Evolutionary conservation across 768 basidiomycete species (phyloP).

Genomic region (Mrakia frigida): DNA sequence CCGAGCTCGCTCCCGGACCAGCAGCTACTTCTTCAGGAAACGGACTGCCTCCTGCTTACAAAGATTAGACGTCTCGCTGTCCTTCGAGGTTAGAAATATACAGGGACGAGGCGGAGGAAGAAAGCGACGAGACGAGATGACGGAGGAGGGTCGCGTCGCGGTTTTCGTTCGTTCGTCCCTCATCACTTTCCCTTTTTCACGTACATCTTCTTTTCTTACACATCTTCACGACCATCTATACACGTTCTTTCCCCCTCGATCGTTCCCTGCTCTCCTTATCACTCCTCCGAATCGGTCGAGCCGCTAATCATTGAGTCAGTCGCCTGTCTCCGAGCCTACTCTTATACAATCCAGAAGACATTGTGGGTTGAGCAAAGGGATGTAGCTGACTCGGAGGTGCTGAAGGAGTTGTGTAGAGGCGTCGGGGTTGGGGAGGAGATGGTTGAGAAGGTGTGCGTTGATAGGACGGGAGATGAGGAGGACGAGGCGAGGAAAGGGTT

Average conservation of each 20-base stretch:
- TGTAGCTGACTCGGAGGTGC: conserved; percentile 32
- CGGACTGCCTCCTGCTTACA: neutral
- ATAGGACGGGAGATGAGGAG: conserved; percentile 31
- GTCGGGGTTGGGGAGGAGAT: conserved; percentile 32
- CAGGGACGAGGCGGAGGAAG: no score
- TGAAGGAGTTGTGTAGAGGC: conserved; percentile 32
- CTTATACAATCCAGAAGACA: conserved; percentile 36
- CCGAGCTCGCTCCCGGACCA: neutral
- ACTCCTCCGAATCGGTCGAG: neutral
- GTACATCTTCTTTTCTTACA: no score
- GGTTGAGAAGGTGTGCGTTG: conserved; percentile 26
- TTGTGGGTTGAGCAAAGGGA: conserved; percentile 39
- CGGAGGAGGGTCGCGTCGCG: no score
- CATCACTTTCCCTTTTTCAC: no score
- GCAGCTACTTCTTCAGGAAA: neutral
- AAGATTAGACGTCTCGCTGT: neutral
- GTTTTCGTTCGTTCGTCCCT: no score
- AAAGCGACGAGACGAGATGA: no score
- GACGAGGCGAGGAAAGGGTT: conserved; percentile 36
- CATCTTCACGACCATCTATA: no score
- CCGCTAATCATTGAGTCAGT: conserved; percentile 28
- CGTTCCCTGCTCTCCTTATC: neutral
- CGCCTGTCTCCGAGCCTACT: conserved; percentile 31
- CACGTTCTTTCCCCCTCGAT: neutral
- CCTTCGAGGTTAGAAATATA: no score